Base-by-base conservation (phyloP, 2,329 filamentous ascomycete genomes). In the Gnomoniopsis sp. region DNA sequence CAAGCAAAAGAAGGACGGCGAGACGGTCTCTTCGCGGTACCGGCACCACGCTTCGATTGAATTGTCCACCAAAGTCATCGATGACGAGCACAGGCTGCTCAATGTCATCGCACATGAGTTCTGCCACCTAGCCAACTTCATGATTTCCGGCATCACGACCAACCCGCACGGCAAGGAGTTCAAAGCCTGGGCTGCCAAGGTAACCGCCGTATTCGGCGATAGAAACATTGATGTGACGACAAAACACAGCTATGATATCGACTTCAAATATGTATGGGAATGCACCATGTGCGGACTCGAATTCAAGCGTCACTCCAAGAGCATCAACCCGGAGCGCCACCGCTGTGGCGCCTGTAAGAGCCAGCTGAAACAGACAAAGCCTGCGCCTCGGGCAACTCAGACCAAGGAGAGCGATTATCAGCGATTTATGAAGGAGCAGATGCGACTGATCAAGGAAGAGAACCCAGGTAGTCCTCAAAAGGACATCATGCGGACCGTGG, bases 41-140 rank as follows among this genome's bases (percentile, higher is more conserved):
- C 74, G 75, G 19, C 80, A 83, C 65, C 86, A 93, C 70, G 91
- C 91, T 11, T 85, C 80, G 17, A 96, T 98, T 68, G 93, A 98
- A 70, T 84, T 98, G 2, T 91, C 93, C 0, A 86, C 90, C 56
- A 96, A 96, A 71, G 88, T 97, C 49, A 92, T 98, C 62, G 86
- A 91, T 69, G 83, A 88, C 67, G 85, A 90, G 65, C 74, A 88
- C 59, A 85, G 91, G 3, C 81, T 98, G 1, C 81, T 95, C 63
- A 97, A 97, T 71, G 92, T 95, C 0, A 76, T 98, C n/a, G 91
- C 93, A 0, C 95, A 99, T 71, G 95, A 99, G 68, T 98, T 95
- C 76, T 98, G 95, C 72, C 95, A 99, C 69, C 77, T 98, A 1
- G 88, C 91, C 47, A 96, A 92, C 67, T 97, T 93, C 72, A 96